Base-by-base conservation (phyloP, 2,329 filamentous ascomycete genomes). In the Xylariaceae sp. region DNA sequence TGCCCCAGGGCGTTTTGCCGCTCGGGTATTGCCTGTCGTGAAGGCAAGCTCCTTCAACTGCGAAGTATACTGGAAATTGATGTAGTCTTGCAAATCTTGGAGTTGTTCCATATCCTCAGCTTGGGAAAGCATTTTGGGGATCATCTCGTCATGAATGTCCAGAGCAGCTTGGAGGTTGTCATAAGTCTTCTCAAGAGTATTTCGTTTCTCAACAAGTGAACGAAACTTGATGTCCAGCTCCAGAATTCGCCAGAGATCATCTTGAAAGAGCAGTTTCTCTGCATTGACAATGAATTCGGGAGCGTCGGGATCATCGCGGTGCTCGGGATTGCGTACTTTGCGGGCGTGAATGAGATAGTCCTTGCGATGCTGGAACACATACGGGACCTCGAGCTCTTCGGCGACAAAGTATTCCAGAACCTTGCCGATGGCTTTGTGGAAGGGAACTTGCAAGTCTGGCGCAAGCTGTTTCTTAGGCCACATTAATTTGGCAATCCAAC, bases 361-460 rank as follows among this genome's bases (percentile, higher is more conserved):
- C 67, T 96, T 95, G 50, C 93, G 88, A 62, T 98, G 93, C 65
- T 96, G 92, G 67, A 96, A 96, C 56, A 98, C 93, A 65, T 95
- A 98, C 0, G 93, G 92, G 1, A 96, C 90, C 66, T 98, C 93
- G 57, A 92, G 89, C 56, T 95, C 88, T 54, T 97, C 91, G 4
- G 92, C 82, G 40, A 95, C 88, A 67, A 98, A 89, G 63, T 97
- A 96, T 59, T 96, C 88, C 32, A 98, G 77, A 10, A 97, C 91
- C 66, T 95, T 95, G 56, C 84, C 83, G 44, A 98, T 85, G 5
- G 92, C 88, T 58, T 87, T 87, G 60, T 88, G 83, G 66, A 98
- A 97, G 0, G 90, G 88, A 25, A 80, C 79, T 42, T 87, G 82
- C 42, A 96, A 75, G 51, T 91, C 86, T 34, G 74, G 67, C 3